Evolutionary conservation across 2,329 filamentous ascomycete genomes (phyloP).

Genomic region (Pseudogymnoascus pannorum): DNA sequence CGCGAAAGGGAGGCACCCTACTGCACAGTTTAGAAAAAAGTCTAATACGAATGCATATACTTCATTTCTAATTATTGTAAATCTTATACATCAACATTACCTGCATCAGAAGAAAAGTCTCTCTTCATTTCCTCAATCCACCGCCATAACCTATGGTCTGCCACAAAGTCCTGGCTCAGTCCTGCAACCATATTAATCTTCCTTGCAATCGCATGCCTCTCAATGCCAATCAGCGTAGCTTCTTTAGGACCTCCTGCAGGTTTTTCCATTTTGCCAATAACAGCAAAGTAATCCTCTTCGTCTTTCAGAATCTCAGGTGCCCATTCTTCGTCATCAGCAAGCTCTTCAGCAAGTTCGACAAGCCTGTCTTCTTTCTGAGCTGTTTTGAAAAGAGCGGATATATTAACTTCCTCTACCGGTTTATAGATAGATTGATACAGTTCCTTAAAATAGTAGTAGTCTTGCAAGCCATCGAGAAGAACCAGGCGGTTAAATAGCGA

Average conservation of each 20-base stretch:
- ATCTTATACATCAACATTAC: too few species aligned
- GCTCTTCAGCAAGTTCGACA: conserved; percentile 13
- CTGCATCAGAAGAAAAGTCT: too few species aligned
- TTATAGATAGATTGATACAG: conserved; percentile 14
- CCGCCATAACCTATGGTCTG: conserved; percentile 15
- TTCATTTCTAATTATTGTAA: too few species aligned
- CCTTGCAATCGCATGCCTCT: conserved; percentile 15
- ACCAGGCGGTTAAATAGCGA: conserved; percentile 16
- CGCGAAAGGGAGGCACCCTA: too few species aligned
- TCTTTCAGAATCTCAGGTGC: conserved; percentile 13
- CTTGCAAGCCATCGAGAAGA: conserved; percentile 16
- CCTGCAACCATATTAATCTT: conserved; percentile 15
- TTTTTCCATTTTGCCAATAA: background rate
- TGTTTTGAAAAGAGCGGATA: conserved; percentile 14
- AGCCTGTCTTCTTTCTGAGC: conserved; percentile 13
- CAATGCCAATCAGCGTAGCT: background rate
- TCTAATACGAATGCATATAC: too few species aligned
- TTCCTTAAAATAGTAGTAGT: conserved; percentile 17
- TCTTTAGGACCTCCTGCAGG: background rate
- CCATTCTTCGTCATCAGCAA: conserved; percentile 13
- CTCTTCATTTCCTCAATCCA: background rate
- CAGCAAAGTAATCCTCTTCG: conserved; percentile 16
- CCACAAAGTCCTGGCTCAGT: conserved; percentile 16
- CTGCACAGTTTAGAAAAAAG: too few species aligned
- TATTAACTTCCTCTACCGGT: conserved; percentile 12